A percentile compares a stretch with the other conserved stretches of the same genome.
phyloP scores from a whole-genome alignment of 2,329 filamentous ascomycete genomes.

The Cladophialophora yegresii region DNA sequence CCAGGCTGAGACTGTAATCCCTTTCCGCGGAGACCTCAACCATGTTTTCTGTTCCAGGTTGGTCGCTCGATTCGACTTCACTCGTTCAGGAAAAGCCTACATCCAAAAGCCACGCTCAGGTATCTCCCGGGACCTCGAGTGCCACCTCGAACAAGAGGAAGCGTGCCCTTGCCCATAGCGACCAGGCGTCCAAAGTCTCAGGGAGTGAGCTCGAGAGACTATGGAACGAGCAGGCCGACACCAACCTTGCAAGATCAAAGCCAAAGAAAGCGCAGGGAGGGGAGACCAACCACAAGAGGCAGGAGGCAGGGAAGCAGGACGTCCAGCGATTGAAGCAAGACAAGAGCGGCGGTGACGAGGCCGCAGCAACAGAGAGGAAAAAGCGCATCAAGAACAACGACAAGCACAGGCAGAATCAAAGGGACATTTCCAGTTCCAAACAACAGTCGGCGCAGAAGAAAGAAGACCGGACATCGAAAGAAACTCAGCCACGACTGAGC shows the following conservation, averaged over 20 bases:
- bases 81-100: conserved; percentile 36
- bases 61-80: conserved; percentile 66
- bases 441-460: not conserved
- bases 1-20: conserved; percentile 7
- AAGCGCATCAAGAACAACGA: not conserved
- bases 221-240: conserved; percentile 65
- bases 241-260: conserved; percentile 13
- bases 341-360: not conserved
- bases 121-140: conserved; percentile 9
- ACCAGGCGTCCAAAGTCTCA: conserved; percentile 53
- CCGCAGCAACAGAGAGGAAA: not conserved
- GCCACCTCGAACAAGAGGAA: conserved; percentile 54
- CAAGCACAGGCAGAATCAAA: not conserved
- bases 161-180: conserved; percentile 38
- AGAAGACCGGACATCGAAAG: not conserved
- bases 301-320: not conserved
- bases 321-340: not conserved
- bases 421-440: not conserved
- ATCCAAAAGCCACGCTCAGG: conserved; percentile 39
- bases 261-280: conserved; percentile 4
- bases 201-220: conserved; percentile 72
- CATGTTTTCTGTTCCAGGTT: conserved; percentile 91
- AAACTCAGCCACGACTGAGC: not conserved
- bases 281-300: not conserved
- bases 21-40: conserved; percentile 6